Percentiles rank a stretch among this genome's conserved stretches.
Conservation (phyloP, 352 stramenopile genomes). For the Peronospora belbahrii region DNA sequence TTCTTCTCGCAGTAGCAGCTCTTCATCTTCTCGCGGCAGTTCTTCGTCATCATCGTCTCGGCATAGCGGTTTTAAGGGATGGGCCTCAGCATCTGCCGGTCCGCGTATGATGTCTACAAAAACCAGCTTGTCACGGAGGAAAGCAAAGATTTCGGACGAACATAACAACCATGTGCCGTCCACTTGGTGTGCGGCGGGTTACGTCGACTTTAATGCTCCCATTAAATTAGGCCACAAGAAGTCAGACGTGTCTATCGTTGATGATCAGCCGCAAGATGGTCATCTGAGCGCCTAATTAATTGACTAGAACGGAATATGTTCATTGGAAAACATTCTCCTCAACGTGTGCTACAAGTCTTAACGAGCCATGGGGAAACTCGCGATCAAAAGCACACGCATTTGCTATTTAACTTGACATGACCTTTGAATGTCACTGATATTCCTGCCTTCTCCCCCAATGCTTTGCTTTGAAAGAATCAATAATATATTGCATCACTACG, state of each 20-base stretch:
- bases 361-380: constrained; percentile 14
- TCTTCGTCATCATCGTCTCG: constrained; percentile 16
- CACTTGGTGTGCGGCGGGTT: constrained; percentile 8
- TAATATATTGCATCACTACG: constrained; percentile 11
- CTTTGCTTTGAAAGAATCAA: constrained; percentile 8
- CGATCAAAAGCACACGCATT: constrained; percentile 6
- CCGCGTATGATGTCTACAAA: constrained; percentile 17
- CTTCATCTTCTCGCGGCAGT: constrained; percentile 16
- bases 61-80: constrained; percentile 15
- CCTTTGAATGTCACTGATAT: constrained; percentile 16
- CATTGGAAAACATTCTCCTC: constrained; percentile 18
- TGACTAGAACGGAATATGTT: constrained; percentile 19
- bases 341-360: constrained; percentile 8
- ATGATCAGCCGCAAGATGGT: constrained; percentile 18
- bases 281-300: constrained; percentile 23
- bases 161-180: constrained; percentile 13
- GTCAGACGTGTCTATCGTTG: constrained; percentile 13
- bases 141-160: constrained; percentile 3
- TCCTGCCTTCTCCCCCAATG: constrained; percentile 5
- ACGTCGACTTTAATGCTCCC: constrained; percentile 12
- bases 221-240: constrained; percentile 13
- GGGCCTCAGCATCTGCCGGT: constrained; percentile 25
- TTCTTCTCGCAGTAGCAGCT: constrained; percentile 21
- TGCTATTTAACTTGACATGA: constrained; percentile 34
- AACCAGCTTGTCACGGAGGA: constrained; percentile 5